Evolutionary conservation across 306 rosid species (phyloP), one percentile per base, ranked within the genome.

Genomic region (Lupinus albus): DNA sequence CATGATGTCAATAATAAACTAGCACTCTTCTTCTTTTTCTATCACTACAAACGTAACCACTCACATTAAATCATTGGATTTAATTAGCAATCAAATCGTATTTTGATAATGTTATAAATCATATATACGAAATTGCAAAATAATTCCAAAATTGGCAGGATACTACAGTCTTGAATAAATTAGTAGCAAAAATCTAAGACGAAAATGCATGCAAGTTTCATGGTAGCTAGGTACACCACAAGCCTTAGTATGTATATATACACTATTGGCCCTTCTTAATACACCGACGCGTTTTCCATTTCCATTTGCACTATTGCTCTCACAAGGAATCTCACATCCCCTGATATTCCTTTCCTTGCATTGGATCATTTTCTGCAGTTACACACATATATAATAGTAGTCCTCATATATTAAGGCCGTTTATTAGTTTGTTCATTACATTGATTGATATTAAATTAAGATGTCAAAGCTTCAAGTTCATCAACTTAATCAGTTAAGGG

Each of bases 401-500:
- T 2, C 21, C 4, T 12, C 21, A 32, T 33, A 21, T 33, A 17
- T n/a, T 60, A 17, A 50, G 8, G 32, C 11, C 15, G 11, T 6
- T 16, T 3, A 14, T 10, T 12, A 10, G 51, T 64, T 20, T 66
- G 32, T 38, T 9, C 16, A 17, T 54, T 9, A 36, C 2, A 61
- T 44, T 61, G 57, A 35, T 52, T 53, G 50, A 35, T 52, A 66
- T 13, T 1, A 25, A 38, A 3, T 38, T 0, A 68, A 39, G 1
- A 87, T 88, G 95, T 73, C 78, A 52, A 49, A 83, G 57, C 71
- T 75, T 54, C 68, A 63, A 63, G 81, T 68, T 39, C 80, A 82
- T 17, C 91, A 87, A 46, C 63, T 85, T 0, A 77, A 83, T 11
- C 90, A 89, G 36, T 33, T 92, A 11, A 60, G 81, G 36, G 81